These are phyloP conservation scores for Alternaria sp. DNA, from an alignment of 2,329 filamentous ascomycete species.

Conservation along the genomic window DNA sequence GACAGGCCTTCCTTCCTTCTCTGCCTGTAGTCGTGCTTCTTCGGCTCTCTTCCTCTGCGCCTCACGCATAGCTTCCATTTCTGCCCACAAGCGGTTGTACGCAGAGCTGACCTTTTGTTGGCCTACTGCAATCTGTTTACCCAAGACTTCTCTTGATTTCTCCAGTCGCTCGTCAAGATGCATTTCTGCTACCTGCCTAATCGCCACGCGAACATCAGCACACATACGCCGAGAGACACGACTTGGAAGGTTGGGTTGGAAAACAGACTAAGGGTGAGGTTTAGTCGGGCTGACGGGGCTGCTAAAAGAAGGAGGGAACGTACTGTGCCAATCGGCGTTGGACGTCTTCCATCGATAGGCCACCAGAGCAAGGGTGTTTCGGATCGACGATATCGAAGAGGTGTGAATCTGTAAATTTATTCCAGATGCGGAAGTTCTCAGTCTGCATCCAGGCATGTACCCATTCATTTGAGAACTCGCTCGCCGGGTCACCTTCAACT, in stretches of 20 bases:
- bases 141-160: conserved; percentile 82
- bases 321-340: conserved; percentile 83
- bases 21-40: conserved; percentile 58
- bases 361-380: conserved; percentile 90
- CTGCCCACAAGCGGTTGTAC: conserved; percentile 87
- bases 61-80: conserved; percentile 84
- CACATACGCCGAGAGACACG: conserved; percentile 40
- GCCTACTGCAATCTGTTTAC: conserved; percentile 87
- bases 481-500: conserved; percentile 79
- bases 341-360: conserved; percentile 91
- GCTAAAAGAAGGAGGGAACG: conserved; percentile 27
- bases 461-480: conserved; percentile 85
- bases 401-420: conserved; percentile 75
- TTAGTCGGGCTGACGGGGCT: conserved; percentile 35
- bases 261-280: conserved; percentile 36
- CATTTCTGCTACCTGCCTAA: conserved; percentile 82
- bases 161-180: conserved; percentile 91
- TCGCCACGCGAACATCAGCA: conserved; percentile 49
- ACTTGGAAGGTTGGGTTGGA: conserved; percentile 41
- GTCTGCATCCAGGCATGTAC: conserved; percentile 87
- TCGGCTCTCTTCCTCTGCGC: conserved; percentile 71
- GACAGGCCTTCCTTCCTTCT: conserved; percentile 34
- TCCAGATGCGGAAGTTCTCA: conserved; percentile 91
- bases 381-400: conserved; percentile 95
- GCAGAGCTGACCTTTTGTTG: conserved; percentile 87